Base-by-base conservation (phyloP, 768 basidiomycete species). In the Phlegmacium glaucopus region DNA sequence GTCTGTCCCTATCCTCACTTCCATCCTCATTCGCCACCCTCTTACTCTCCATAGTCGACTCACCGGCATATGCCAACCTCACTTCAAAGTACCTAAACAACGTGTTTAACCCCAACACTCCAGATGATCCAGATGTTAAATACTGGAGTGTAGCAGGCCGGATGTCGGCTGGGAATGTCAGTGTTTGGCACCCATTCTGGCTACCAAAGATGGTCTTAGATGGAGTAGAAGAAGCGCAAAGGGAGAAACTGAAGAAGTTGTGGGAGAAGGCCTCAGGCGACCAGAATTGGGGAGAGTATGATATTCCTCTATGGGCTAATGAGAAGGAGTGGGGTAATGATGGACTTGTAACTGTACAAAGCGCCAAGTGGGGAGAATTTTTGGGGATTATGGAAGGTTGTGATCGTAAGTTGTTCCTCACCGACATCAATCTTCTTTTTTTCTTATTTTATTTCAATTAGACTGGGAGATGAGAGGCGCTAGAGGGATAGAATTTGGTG, bases 331-430 rank as follows among this genome's bases (percentile, higher is more conserved):
- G 84, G 79, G 94, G 93, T 0, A 94, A 96, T 61, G 94, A 97
- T 58, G 93, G 92, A 0, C 74, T 97, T 29, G 94, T 98, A 12
- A 87, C 87, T 12, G 76, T 99, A n/a, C 83, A 89, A 54, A 90
- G 87, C 57, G 92, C 96, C 5, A 83, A 84, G 54, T 98, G 95
- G 94, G 96, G 96, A 13, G 90, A 96, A 60, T 97, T 94, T 63
- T 69, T 99, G 27, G 96, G 96, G 4, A 80, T 81, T 13, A 72
- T 98, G 59, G 88, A 95, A 53, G 87, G 85, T 1, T 87, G 85
- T 56, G 94, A 99, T 71, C 96, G 75, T 79, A 52, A 56, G 75
- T 64, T 18, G 36, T 34, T 1, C 29, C 25, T 34, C 34, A 11
- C 12, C 15, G n/a, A n/a, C n/a, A n/a, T n/a, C n/a, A n/a, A n/a